Evolutionary conservation across 2,329 filamentous ascomycete species (phyloP), one percentile per base, ranked within the genome.

Genomic region (Cladophialophora exuberans): DNA sequence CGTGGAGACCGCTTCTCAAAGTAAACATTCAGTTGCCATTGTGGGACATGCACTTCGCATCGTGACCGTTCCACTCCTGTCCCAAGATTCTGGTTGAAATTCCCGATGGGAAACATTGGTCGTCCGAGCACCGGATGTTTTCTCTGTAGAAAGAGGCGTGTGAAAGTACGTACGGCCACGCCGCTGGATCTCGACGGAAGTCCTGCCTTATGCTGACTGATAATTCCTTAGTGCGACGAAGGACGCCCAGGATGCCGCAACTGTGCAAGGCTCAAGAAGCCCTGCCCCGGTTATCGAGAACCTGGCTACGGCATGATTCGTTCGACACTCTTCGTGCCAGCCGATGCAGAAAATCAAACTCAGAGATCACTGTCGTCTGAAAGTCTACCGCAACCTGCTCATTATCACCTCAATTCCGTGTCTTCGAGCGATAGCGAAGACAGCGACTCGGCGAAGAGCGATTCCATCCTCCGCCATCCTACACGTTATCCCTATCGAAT

Each of bases 271-370:
- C 56, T 59, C 30, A 59, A 59, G 30, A 55, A 54, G 25, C 52
- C 56, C 22, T 59, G 56, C 47, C 56, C 56, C 10, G 56, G 56
- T 15, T 59, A 59, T 52, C 56, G 56, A 23, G 47, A 52, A 46
- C 52, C 56, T 4, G 56, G 48, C 18, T 59, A 56, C 31, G 48
- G 56, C 35, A 26, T 54, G 15, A 56, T 59, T 44, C 52, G 56
- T 31, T 43, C 52, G 17, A 55, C 56, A 3, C 23, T 59, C 25
- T 59, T 59, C 48, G 47, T 51, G 4, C 26, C 47, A 10, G 36
- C 38, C 7, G 26, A 26, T 4, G 20, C 17, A 17, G 48, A 43
- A n/a, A 23, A 3, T 17, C 48, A 31, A 15, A 31, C 13, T 28
- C 46, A 31, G 33, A 42, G 46, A 18, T 36, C 48, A 3, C 38